Base-by-base conservation (phyloP, 2,329 filamentous ascomycete species). In the Talaromyces islandicus region DNA sequence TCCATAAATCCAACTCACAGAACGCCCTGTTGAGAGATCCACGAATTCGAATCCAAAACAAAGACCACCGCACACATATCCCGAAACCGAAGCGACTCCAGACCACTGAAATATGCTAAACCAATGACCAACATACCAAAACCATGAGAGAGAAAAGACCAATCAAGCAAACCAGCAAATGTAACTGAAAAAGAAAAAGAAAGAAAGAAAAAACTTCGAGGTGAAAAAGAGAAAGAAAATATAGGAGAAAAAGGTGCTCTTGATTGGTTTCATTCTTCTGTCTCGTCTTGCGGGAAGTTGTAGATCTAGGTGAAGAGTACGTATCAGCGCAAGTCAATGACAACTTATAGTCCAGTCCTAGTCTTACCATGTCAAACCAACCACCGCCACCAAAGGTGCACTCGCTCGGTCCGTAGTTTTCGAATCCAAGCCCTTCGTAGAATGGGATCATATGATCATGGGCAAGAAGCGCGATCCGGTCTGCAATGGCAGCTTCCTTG, bases 281-380 rank as follows among this genome's bases (percentile, higher is more conserved):
- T 29, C 60, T 65, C 65, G 56, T 68, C 67, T 29, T 65, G 59
- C 43, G 65, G 64, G 51, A 73, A 68, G 55, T 70, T 68, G 58
- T 72, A 58, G 32, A 72, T 58, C 73, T 75, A 58, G 46, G 55
- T n/a, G 41, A 43, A 30, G 6, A 56, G 32, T 32, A 21, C 19
- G n/a, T 27, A 56, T 30, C 56, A 17, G 27, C 19, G 38, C 19
- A 54, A 48, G 30, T 6, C 43, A 41, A 48, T 21, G 29, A 12
- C 17, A 54, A 30, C 11, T 56, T 5, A 12, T 41, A 25, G 53
- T 6, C 24, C 1, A 21, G 48, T 17, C 12, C 12, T 1, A 46
- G 48, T 29, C 80, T 73, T 72, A 92, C 89, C 90, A 96, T 86
- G 71, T 94, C 87, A 66, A 85, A 81, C 91, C 92, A 96, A 19